Base-by-base conservation (phyloP, 768 basidiomycete species). In the Suillus discolor region DNA sequence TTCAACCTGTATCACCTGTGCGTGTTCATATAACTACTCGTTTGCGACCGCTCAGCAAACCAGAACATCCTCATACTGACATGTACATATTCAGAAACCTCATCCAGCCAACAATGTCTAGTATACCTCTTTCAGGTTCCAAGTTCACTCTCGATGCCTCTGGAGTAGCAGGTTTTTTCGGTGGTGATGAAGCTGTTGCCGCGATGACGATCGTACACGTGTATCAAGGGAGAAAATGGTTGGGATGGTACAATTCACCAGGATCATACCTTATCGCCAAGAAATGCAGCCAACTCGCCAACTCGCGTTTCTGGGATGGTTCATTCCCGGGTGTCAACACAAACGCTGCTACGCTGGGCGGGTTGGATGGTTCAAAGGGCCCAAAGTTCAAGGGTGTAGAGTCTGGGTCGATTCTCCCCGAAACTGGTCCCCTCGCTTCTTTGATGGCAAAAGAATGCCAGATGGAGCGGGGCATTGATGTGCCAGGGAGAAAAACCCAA, bases 191-290 rank as follows among this genome's bases (percentile, higher is more conserved):
- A 45, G 79, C 79, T 8, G 71, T 80, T 6, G 73, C 79, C 1
- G 77, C 79, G 25, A 79, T 80, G 75, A 73, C 74, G 1, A 78
- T 78, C 2, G 73, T 80, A 16, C 79, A 79, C 57, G 65, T 80
- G 20, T 77, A 73, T 62, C 69, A 72, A 61, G 71, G 72, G 9
- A 73, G 77, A 55, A 73, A 67, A 34, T 79, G 72, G 75, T 45
- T 80, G 16, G 79, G 79, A 6, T 80, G 78, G 75, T 80, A 79
- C 45, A 79, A 80, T 45, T 69, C 79, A 13, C 79, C 79, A 3
- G 79, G 79, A 16, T 77, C 79, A 13, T 79, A 77, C 62, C 65
- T 68, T 28, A 72, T 80, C 11, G 79, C 77, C 11, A 79, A 71
- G 63, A 71, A 73, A 45, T 79, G 76, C 9, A 74, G 72, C 8